Conservation (phyloP, 768 basidiomycete genomes). For the Heimioporus sp. region DNA sequence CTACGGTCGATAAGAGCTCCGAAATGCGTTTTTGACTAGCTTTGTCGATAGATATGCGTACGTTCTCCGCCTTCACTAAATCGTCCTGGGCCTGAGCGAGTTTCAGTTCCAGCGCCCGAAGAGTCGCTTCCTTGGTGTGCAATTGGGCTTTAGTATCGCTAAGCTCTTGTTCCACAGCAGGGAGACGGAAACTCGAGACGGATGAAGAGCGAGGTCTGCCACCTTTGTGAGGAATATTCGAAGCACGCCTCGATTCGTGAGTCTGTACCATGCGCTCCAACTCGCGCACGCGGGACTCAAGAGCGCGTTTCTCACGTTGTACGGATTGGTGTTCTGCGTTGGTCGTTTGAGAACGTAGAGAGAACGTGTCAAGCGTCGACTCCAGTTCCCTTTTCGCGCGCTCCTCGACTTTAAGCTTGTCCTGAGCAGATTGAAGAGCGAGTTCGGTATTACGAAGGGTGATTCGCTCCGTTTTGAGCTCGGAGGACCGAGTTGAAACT, state of each 20-base stretch:
- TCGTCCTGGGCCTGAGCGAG: slow-evolving; percentile 48
- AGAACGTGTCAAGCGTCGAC: slow-evolving; percentile 51
- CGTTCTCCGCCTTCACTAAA: slow-evolving; percentile 54
- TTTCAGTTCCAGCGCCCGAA: slow-evolving; percentile 45
- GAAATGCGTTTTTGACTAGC: slow-evolving; percentile 42
- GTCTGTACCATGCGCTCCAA: slow-evolving; percentile 44
- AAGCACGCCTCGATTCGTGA: slow-evolving; percentile 33
- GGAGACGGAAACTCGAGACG: slow-evolving; percentile 47
- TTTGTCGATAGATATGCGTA: slow-evolving; percentile 54
- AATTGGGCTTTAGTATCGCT: slow-evolving; percentile 43
- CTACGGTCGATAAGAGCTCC: slow-evolving; percentile 42
- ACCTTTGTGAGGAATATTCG: slow-evolving; percentile 32
- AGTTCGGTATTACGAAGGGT: slow-evolving; percentile 50
- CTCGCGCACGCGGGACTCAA: slow-evolving; percentile 59
- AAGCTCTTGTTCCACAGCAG: slow-evolving; percentile 56
- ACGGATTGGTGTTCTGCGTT: slow-evolving; percentile 43
- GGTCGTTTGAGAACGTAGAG: slow-evolving; percentile 50
- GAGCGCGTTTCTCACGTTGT: slow-evolving; percentile 54
- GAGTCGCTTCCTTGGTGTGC: slow-evolving; percentile 42
- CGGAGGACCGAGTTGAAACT: slow-evolving; percentile 48
- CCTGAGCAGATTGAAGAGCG: slow-evolving; percentile 46
- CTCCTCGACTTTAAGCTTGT: slow-evolving; percentile 50
- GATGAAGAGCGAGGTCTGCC: slow-evolving; percentile 60
- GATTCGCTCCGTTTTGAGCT: slow-evolving; percentile 54
- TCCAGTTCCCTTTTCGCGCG: slow-evolving; percentile 54